Evolutionary conservation across 2,329 filamentous ascomycete genomes (phyloP), one percentile per base, ranked within the genome.

Genomic region (Fusarium brevicatenulatum): DNA sequence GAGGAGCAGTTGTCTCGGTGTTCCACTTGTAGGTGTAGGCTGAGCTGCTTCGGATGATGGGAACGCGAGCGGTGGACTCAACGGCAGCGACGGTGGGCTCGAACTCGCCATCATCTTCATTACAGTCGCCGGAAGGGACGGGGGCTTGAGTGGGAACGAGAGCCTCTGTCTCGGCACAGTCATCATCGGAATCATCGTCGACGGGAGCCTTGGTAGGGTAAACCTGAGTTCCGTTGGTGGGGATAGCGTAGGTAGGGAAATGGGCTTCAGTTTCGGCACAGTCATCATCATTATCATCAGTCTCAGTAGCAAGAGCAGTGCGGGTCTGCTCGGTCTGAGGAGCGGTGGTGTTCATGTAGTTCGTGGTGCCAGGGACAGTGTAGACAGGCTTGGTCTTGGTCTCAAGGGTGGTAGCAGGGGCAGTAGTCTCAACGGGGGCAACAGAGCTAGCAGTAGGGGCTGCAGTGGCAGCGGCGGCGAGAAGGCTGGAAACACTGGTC

Each of bases 401-500:
- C 44, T 64, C 36, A 7, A 64, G 52, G 16, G 68, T 69, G 4
- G 72, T 72, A 40, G 61, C 59, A 7, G 61, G 50, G 18, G 70
- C 47, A 7, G 68, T 61, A 19, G 69, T 63, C 46, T 55, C 63
- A 30, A 19, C 59, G 8, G 63, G 54, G 3, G 63, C 71, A 28
- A 59, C 53, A 2, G 47, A 62, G 36, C 59, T 59, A 11, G 69
- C 52, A 4, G 54, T 34, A 2, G 49, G 59, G 6, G 52, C 32
- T 11, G 54, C 55, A 5, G 68, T 78, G 5, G 72, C 76, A 9
- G 77, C 78, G 2, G 77, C 79, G 36, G 80, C 80, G 13, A 83
- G 76, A 15, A 80, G 70, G 47, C 78, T 78, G 19, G 79, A 79
- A 21, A 85, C 81, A 28, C 79, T 81, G 23, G 77, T 80, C 74